phyloP scores from a whole-genome alignment of 23 red algal species.

The Gracilaria gracilis region DNA sequence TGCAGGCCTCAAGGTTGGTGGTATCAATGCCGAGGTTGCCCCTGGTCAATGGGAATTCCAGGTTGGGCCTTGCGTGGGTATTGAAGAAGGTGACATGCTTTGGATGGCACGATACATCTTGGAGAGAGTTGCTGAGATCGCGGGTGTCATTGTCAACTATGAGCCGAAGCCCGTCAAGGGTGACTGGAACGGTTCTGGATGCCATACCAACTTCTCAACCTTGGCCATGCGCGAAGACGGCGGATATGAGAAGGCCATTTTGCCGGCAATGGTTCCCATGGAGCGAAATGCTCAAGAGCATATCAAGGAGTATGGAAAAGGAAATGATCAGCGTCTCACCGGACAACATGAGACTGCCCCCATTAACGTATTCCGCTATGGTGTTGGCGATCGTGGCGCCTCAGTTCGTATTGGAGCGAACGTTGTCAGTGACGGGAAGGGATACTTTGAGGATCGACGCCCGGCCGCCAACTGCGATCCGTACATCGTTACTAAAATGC shows the following conservation, averaged over 20 bases:
- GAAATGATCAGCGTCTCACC: slow-evolving; percentile 92
- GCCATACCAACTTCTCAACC: slow-evolving; percentile 99
- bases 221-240: slow-evolving; percentile 93
- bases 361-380: slow-evolving; percentile 86
- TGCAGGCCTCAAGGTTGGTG: slow-evolving; percentile 89
- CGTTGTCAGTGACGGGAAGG: slow-evolving; percentile 79
- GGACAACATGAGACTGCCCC: slow-evolving; percentile 93
- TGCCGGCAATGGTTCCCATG: slow-evolving; percentile 78
- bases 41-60: slow-evolving; percentile 98
- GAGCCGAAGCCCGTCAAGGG: slow-evolving; percentile 92
- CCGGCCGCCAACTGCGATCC: slow-evolving; percentile 94
- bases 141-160: slow-evolving; percentile 68
- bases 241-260: slow-evolving; percentile 86
- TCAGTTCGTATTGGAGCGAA: slow-evolving; percentile 83
- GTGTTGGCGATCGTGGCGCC: slow-evolving; percentile 93
- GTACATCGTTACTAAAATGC: slow-evolving; percentile 93
- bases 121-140: slow-evolving; percentile 88
- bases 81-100: slow-evolving; percentile 92
- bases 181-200: slow-evolving; percentile 99
- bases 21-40: slow-evolving; percentile 93
- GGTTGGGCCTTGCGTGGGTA: slow-evolving; percentile 91
- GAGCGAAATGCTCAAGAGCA: slow-evolving; percentile 84
- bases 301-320: slow-evolving; percentile 92
- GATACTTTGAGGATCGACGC: slow-evolving; percentile 99
- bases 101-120: slow-evolving; percentile 98